Conservation (phyloP, 2,329 filamentous ascomycete species). For the Clarireedia hainanense region DNA sequence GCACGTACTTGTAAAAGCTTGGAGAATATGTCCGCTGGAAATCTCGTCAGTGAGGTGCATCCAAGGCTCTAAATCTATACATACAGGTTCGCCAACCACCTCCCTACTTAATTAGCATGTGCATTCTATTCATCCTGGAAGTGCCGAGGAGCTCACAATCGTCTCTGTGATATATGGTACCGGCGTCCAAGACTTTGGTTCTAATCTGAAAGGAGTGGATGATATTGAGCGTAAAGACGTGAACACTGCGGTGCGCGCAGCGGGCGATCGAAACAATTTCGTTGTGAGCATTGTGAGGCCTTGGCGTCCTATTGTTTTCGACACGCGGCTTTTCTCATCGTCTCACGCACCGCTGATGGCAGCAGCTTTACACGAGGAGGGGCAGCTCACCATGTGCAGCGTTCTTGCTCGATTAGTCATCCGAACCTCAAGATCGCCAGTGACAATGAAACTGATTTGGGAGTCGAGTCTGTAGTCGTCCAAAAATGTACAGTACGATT, state of each 20-base stretch:
- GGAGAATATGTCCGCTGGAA: constrained; percentile 70
- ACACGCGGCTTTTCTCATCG: background rate
- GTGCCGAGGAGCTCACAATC: constrained; percentile 39
- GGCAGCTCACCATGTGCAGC: too few relatives aligned
- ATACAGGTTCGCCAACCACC: constrained; percentile 72
- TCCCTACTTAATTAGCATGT: constrained; percentile 41
- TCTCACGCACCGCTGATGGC: background rate
- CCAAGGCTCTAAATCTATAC: constrained; percentile 30
- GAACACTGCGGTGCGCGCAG: constrained; percentile 19
- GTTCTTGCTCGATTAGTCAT: too few relatives aligned
- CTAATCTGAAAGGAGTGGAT: constrained; percentile 15
- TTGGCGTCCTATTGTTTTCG: background rate
- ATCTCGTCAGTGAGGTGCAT: constrained; percentile 20
- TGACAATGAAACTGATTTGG: too few relatives aligned
- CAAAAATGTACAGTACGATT: too few relatives aligned
- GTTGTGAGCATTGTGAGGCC: constrained; percentile 21
- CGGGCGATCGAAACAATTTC: constrained; percentile 19
- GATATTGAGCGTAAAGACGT: constrained; percentile 20
- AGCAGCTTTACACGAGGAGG: too few relatives aligned
- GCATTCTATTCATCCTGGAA: constrained; percentile 15
- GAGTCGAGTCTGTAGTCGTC: too few relatives aligned
- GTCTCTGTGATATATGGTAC: constrained; percentile 48
- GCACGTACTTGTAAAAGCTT: constrained; percentile 61
- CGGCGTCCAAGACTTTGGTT: constrained; percentile 33
- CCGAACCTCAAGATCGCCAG: too few relatives aligned